phyloP scores from a whole-genome alignment of 371 early-diverging fungal genomes.

The Actinomortierella wolfii region DNA sequence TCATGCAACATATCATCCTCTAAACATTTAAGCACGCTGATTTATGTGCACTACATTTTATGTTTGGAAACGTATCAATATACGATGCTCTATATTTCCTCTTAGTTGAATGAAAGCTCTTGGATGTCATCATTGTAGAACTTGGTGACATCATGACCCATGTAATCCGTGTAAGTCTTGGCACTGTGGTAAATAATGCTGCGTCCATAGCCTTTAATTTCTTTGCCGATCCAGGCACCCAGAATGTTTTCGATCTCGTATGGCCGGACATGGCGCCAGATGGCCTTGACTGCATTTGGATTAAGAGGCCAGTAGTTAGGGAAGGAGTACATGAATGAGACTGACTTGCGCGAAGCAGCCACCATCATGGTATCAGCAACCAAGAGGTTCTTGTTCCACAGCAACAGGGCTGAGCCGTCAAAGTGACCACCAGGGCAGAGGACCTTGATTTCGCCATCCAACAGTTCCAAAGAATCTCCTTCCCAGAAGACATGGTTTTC shows the following conservation, averaged over 20 bases:
- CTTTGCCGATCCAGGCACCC: constrained; percentile 34
- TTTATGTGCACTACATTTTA: too few species aligned
- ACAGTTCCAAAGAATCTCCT: constrained; percentile 20
- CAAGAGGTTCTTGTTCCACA: constrained; percentile 36
- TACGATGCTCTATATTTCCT: too few species aligned
- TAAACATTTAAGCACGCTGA: too few species aligned
- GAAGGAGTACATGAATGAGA: constrained; percentile 45
- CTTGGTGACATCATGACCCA: constrained; percentile 23
- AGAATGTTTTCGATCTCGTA: constrained; percentile 28
- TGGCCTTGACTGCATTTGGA: constrained; percentile 20
- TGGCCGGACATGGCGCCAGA: constrained; percentile 28
- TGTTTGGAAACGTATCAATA: too few species aligned
- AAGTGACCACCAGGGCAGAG: constrained; percentile 39
- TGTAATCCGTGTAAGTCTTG: constrained; percentile 17
- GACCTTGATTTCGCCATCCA: constrained; percentile 34
- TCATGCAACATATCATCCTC: too few species aligned
- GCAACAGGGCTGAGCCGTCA: constrained; percentile 29
- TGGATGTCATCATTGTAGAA: constrained; percentile 12
- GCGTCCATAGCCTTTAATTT: constrained; percentile 27
- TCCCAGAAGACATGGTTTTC: constrained; percentile 37
- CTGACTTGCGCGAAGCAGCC: constrained; percentile 28
- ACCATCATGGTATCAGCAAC: constrained; percentile 45
- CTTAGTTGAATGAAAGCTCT: constrained; percentile 24
- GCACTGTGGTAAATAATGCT: constrained; percentile 26
- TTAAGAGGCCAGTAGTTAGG: constrained; percentile 37